These are phyloP conservation scores for Thymus quinquecostatus DNA, from an alignment of 257 asterid species.

Conservation along the genomic window DNA sequence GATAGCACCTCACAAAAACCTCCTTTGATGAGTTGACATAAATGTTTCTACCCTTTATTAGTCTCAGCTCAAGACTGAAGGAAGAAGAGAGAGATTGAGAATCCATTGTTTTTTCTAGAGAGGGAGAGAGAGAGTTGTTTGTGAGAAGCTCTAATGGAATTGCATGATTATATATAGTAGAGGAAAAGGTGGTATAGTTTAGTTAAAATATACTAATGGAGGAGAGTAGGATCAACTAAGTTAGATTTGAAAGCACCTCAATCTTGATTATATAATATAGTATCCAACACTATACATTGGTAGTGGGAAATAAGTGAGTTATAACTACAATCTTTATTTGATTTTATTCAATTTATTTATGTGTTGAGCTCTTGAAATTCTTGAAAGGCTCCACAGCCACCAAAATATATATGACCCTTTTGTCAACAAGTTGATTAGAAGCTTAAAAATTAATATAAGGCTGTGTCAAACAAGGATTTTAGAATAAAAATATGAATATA, in stretches of 20 bases:
- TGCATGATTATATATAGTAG: conserved; percentile 42
- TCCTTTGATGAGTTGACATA: conserved; percentile 33
- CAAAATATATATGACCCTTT: neutral
- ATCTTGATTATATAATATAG: conserved; percentile 25
- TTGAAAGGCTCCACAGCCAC: conserved; percentile 34
- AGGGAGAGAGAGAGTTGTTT: conserved; percentile 7
- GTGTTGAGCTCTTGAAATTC: conserved; percentile 32
- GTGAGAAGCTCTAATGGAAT: conserved; percentile 23
- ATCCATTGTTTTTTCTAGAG: conserved; percentile 37
- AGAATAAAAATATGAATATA: neutral
- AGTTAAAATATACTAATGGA: neutral
- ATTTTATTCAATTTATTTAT: conserved; percentile 14
- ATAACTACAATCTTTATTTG: conserved; percentile 30
- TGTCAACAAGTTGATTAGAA: neutral
- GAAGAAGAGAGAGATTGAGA: conserved; percentile 27
- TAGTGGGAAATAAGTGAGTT: conserved; percentile 29
- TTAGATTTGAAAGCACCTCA: conserved; percentile 9
- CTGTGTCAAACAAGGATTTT: neutral
- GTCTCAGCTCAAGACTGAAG: conserved; percentile 45
- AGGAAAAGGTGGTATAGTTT: neutral
- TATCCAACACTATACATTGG: neutral
- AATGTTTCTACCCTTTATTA: conserved; percentile 55
- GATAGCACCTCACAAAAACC: conserved; percentile 65
- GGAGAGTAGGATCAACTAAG: conserved; percentile 28
- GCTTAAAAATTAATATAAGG: neutral